A percentile compares a stretch with the other conserved stretches of the same genome.
Conservation (phyloP, 2,329 filamentous ascomycete species). For the Arthrinium phaeospermum region DNA sequence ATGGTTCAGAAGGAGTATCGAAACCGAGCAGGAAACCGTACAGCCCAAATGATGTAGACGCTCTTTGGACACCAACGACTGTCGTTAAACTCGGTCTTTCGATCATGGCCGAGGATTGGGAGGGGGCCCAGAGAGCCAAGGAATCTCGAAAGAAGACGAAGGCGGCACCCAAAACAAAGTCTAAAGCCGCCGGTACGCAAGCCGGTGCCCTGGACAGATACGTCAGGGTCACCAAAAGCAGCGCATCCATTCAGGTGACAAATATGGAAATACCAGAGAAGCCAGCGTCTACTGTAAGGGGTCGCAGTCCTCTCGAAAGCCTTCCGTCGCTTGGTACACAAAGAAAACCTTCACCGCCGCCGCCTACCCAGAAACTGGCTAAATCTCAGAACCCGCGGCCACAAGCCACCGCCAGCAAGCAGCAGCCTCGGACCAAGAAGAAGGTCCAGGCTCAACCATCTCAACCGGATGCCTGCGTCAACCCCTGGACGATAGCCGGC, state of each 20-base stretch:
- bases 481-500: slow-evolving; percentile 48
- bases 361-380: slow-evolving; percentile 20
- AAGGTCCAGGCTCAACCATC: neutral
- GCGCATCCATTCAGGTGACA: slow-evolving; percentile 20
- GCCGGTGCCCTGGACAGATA: slow-evolving; percentile 47
- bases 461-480: slow-evolving; percentile 34
- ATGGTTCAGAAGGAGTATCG: slow-evolving; percentile 29
- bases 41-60: slow-evolving; percentile 69
- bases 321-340: slow-evolving; percentile 24
- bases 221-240: slow-evolving; percentile 46
- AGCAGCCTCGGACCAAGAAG: slow-evolving; percentile 31
- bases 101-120: slow-evolving; percentile 69
- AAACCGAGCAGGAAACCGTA: slow-evolving; percentile 53
- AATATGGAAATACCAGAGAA: slow-evolving; percentile 7
- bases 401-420: slow-evolving; percentile 37
- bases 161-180: slow-evolving; percentile 27
- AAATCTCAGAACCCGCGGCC: slow-evolving; percentile 26
- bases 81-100: slow-evolving; percentile 70
- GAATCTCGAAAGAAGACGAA: slow-evolving; percentile 33
- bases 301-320: slow-evolving; percentile 19
- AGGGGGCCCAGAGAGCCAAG: slow-evolving; percentile 47
- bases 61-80: slow-evolving; percentile 71
- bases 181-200: slow-evolving; percentile 31
- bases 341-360: slow-evolving; percentile 21
- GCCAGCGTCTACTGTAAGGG: slow-evolving; percentile 5